A percentile compares a stretch with the other conserved stretches of the same genome.
phyloP scores from a whole-genome alignment of 345 rosid species.

The Arabis alpina region DNA sequence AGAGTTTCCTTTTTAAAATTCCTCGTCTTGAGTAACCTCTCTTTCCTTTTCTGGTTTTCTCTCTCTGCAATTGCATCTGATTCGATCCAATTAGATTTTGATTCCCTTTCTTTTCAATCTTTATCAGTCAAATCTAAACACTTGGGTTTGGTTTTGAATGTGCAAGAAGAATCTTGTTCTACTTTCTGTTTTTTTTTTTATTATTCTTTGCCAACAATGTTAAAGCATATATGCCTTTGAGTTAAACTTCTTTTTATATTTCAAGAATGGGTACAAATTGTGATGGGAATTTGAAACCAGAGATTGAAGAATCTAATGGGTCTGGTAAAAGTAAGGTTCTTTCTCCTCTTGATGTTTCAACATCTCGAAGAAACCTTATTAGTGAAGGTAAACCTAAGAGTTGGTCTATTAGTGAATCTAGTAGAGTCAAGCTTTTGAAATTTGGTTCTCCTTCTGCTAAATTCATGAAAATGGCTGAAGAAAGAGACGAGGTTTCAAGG shows the following conservation, averaged over 20 bases:
- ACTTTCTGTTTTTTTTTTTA: neutral
- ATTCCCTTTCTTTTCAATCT: neutral
- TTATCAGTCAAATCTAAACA: constrained; percentile 18
- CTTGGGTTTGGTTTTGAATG: constrained; percentile 13
- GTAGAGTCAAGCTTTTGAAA: constrained; percentile 54
- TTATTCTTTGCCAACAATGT: constrained; percentile 43
- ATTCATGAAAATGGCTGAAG: constrained; percentile 64
- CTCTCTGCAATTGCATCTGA: no score
- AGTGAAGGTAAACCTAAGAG: constrained; percentile 41
- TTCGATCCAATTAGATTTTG: constrained; percentile 1
- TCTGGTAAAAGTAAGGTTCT: constrained; percentile 32
- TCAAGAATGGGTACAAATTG: constrained; percentile 50
- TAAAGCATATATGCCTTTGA: constrained; percentile 27
- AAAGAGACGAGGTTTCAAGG: constrained; percentile 69
- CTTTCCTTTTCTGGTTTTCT: no score
- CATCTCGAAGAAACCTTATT: constrained; percentile 55
- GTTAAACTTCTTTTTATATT: constrained; percentile 10
- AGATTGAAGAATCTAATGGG: constrained; percentile 53
- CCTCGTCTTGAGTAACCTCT: no score
- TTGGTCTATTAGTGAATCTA: constrained; percentile 40
- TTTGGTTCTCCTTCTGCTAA: constrained; percentile 73
- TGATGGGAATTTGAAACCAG: constrained; percentile 47
- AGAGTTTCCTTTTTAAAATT: no score
- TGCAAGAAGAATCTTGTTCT: constrained; percentile 26
- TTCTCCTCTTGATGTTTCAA: constrained; percentile 49